Conservation (phyloP, 495 filamentous ascomycete genomes). For the Penicillium simplicissimum region DNA sequence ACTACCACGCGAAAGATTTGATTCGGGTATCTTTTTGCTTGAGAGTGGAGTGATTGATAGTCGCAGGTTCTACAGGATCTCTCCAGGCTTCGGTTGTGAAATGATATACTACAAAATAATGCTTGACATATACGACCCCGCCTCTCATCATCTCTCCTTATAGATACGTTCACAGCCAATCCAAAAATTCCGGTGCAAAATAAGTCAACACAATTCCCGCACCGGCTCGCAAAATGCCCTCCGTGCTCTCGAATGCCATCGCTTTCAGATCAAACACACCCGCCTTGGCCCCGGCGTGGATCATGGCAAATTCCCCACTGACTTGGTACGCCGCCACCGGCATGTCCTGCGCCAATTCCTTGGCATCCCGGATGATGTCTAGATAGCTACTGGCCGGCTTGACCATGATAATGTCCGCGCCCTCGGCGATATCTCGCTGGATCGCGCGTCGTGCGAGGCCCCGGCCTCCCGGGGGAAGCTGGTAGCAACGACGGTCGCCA, state of each 20-base stretch:
- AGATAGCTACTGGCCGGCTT: conserved; percentile 93
- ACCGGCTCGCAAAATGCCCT: conserved; percentile 89
- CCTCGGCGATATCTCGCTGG: conserved; percentile 82
- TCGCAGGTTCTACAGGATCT: background rate
- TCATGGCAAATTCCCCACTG: conserved; percentile 97
- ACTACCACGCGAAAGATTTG: background rate
- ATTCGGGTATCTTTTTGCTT: conserved; percentile 10
- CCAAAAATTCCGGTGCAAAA: conserved; percentile 90
- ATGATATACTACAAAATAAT: conserved; percentile 1
- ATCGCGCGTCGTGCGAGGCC: conserved; percentile 95
- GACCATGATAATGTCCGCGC: conserved; percentile 98
- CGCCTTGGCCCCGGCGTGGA: conserved; percentile 91
- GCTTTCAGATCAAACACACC: conserved; percentile 96
- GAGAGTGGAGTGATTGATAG: background rate
- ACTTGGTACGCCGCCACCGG: conserved; percentile 96
- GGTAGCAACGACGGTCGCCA: conserved; percentile 94
- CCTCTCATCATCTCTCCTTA: too few species aligned
- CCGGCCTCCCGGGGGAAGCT: conserved; percentile 86
- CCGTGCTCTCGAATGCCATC: conserved; percentile 92
- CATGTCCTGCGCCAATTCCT: conserved; percentile 85
- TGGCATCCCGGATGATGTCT: conserved; percentile 95
- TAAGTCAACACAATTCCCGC: conserved; percentile 91
- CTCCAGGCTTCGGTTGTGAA: background rate
- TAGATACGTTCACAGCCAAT: conserved; percentile 59
- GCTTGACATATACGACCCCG: background rate